Evolutionary conservation across 2,329 filamentous ascomycete species (phyloP).

Genomic region (Aspergillus aculeatinus): DNA sequence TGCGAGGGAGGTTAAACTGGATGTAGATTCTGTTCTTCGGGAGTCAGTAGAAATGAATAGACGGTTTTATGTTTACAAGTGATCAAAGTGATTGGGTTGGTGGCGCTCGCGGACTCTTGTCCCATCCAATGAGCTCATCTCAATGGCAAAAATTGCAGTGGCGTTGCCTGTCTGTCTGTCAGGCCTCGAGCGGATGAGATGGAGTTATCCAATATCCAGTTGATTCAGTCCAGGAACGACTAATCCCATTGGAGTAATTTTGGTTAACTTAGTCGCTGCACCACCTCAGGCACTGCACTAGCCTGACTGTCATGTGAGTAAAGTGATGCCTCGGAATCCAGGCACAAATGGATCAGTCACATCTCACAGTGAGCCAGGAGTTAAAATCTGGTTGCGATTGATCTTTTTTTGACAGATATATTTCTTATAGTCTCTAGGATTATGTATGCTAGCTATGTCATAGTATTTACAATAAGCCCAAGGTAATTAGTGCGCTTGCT

Average conservation of each 20-base stretch:
- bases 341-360: no score
- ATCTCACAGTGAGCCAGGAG: no score
- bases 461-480: neutral
- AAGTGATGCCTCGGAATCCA: neutral
- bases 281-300: neutral
- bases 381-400: no score
- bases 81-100: slow-evolving; percentile 6
- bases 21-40: neutral
- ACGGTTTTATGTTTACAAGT: slow-evolving; percentile 9
- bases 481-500: neutral
- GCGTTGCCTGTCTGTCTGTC: neutral
- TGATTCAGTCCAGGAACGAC: neutral
- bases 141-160: neutral
- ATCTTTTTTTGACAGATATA: no score
- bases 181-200: neutral
- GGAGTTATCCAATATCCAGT: neutral
- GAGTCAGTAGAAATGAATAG: neutral
- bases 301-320: neutral
- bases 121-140: neutral
- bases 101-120: neutral
- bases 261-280: neutral
- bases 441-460: slow-evolving; percentile 11
- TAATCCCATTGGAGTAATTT: neutral
- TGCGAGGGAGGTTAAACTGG: neutral
- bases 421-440: no score